Percentiles rank a stretch among this genome's conserved stretches.
Conservation (phyloP, 2,329 filamentous ascomycete species). For the Penicillium glabrum region DNA sequence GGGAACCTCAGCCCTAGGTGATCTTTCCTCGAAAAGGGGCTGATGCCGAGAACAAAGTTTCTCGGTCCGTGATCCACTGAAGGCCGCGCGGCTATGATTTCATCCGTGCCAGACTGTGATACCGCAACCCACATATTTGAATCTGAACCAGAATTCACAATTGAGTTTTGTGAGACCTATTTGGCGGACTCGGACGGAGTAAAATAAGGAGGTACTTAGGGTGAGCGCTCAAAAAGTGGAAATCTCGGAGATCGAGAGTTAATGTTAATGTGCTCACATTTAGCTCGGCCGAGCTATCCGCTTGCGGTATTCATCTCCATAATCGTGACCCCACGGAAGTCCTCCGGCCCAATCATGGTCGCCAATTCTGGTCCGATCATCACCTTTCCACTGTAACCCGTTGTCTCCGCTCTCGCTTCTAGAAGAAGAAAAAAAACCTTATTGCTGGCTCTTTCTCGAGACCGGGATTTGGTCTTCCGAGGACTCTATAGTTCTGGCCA, state of each 20-base stretch:
- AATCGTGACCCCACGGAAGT: not conserved
- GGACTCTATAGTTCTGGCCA: not conserved
- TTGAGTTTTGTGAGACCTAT: not conserved
- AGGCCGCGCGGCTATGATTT: slow-evolving; percentile 13
- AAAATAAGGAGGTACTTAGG: not conserved
- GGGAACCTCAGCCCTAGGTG: slow-evolving; percentile 15
- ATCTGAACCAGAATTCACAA: not conserved
- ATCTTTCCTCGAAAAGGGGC: slow-evolving; percentile 8
- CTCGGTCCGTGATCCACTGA: slow-evolving; percentile 9
- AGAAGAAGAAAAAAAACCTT: slow-evolving; percentile 2
- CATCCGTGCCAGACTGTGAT: slow-evolving; percentile 1
- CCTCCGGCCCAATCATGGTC: not conserved
- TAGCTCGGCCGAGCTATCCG: slow-evolving; percentile 1
- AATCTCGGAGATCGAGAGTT: not conserved
- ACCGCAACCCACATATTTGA: not conserved
- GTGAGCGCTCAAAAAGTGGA: not conserved
- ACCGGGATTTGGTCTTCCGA: not conserved
- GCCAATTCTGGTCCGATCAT: not conserved
- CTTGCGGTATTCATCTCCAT: not conserved
- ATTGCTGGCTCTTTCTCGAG: not conserved
- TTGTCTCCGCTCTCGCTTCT: not conserved
- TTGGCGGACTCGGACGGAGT: not conserved
- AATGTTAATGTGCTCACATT: not conserved
- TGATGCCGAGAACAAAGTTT: slow-evolving; percentile 7
- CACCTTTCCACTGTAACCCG: not conserved